Evolutionary conservation across 2,329 filamentous ascomycete species (phyloP).

Genomic region (Colletotrichum godetiae): DNA sequence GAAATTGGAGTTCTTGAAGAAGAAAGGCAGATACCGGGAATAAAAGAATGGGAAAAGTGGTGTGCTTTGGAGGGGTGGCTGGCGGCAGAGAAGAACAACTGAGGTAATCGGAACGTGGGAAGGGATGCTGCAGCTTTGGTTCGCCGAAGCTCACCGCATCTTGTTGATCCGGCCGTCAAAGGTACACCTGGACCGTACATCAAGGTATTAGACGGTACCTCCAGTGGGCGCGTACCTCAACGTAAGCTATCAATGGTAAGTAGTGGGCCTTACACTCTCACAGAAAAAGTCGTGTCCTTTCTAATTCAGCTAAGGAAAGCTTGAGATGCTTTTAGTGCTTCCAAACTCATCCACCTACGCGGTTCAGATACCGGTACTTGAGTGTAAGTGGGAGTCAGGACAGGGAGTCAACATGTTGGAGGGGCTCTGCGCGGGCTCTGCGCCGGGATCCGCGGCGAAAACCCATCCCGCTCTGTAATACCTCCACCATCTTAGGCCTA

Average conservation of each 20-base stretch:
- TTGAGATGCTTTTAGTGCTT: not conserved
- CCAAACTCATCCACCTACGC: not conserved
- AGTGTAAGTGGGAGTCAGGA: not conserved
- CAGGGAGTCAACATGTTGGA: not conserved
- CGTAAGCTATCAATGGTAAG: not conserved
- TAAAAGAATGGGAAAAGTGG: not conserved
- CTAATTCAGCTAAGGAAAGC: not conserved
- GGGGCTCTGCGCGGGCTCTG: not conserved
- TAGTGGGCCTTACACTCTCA: not conserved
- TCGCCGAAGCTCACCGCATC: conserved; percentile 20
- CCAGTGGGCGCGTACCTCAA: not conserved
- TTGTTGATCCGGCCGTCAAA: conserved; percentile 3
- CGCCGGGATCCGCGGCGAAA: not conserved
- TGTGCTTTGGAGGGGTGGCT: not conserved
- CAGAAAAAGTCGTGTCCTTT: no score
- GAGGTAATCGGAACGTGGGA: not conserved
- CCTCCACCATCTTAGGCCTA: not conserved
- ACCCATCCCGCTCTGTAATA: not conserved
- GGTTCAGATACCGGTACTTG: not conserved
- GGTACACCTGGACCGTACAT: not conserved
- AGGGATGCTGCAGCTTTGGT: not conserved
- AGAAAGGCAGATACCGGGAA: not conserved
- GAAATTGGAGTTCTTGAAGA: not conserved
- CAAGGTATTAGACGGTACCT: not conserved
- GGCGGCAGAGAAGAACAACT: not conserved